phyloP scores from a whole-genome alignment of 139 green algal genomes.

The Pleodorina starrii region DNA sequence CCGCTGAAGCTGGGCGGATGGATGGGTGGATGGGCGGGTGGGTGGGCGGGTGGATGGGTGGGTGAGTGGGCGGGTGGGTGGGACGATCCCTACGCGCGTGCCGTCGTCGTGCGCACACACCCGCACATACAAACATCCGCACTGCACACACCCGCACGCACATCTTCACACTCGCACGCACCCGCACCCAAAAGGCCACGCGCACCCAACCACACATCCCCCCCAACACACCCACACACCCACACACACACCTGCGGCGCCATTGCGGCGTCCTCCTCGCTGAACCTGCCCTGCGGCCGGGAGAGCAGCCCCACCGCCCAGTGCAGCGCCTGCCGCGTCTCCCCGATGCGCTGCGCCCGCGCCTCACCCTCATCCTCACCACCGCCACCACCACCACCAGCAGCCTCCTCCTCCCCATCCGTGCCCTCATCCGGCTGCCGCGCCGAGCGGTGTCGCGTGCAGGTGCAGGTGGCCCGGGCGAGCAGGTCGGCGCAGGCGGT shows the following conservation, averaged over 20 bases:
- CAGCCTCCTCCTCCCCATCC: neutral
- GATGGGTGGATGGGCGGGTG: too few relatives aligned
- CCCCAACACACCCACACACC: too few relatives aligned
- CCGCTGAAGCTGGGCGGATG: neutral
- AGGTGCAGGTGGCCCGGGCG: slow-evolving; percentile 27
- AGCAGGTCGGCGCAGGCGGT: neutral
- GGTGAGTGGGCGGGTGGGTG: too few relatives aligned
- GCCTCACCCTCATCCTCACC: neutral
- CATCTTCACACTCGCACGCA: too few relatives aligned
- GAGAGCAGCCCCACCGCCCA: slow-evolving; percentile 19
- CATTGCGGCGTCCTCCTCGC: neutral
- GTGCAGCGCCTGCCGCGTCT: slow-evolving; percentile 13
- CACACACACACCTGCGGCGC: neutral
- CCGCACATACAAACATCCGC: too few relatives aligned
- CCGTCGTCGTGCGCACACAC: too few relatives aligned
- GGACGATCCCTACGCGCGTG: too few relatives aligned
- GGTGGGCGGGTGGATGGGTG: too few relatives aligned
- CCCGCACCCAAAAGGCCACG: too few relatives aligned
- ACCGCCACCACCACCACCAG: neutral
- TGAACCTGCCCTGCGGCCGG: neutral
- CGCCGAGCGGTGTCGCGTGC: neutral
- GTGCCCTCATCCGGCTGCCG: neutral
- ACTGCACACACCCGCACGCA: too few relatives aligned
- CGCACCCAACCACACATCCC: too few relatives aligned
- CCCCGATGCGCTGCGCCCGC: neutral